Conservation (phyloP, 2,329 filamentous ascomycete species). For the Periconia sp. region DNA sequence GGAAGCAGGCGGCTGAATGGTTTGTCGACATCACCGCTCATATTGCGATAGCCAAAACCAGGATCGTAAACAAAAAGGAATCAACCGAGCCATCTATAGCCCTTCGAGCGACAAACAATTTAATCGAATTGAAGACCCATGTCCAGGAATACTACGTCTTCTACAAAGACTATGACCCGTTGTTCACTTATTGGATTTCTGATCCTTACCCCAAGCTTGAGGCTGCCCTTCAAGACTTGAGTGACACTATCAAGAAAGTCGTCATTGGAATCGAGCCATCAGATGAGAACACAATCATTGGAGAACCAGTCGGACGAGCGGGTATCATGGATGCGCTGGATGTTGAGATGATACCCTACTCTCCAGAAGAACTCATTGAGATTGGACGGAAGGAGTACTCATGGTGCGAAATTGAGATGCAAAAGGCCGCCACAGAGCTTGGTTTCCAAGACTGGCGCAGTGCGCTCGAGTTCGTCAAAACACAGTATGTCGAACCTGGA, state of each 20-base stretch:
- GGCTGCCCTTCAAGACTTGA: conserved; percentile 43
- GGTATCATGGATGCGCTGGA: conserved; percentile 60
- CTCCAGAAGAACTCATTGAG: conserved; percentile 61
- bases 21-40: conserved; percentile 46
- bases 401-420: conserved; percentile 65
- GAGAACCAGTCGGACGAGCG: conserved; percentile 61
- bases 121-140: conserved; percentile 49
- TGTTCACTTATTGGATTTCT: conserved; percentile 64
- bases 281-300: conserved; percentile 60
- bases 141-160: conserved; percentile 58
- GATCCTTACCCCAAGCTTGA: conserved; percentile 53
- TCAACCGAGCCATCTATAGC: conserved; percentile 51
- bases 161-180: conserved; percentile 62
- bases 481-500: conserved; percentile 60
- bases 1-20: conserved; percentile 51
- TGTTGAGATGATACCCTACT: conserved; percentile 64
- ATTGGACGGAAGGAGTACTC: conserved; percentile 59
- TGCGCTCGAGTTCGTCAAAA: conserved; percentile 64
- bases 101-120: conserved; percentile 54
- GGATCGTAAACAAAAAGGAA: conserved; percentile 44
- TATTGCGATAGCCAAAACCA: conserved; percentile 40
- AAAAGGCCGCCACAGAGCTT: conserved; percentile 56
- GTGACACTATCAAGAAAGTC: conserved; percentile 47
- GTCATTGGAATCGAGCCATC: conserved; percentile 54
- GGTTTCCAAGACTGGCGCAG: conserved; percentile 59